Percentiles rank a stretch among this genome's conserved stretches.
Conservation (phyloP, 2,329 filamentous ascomycete species). For the Colletotrichum salicis region DNA sequence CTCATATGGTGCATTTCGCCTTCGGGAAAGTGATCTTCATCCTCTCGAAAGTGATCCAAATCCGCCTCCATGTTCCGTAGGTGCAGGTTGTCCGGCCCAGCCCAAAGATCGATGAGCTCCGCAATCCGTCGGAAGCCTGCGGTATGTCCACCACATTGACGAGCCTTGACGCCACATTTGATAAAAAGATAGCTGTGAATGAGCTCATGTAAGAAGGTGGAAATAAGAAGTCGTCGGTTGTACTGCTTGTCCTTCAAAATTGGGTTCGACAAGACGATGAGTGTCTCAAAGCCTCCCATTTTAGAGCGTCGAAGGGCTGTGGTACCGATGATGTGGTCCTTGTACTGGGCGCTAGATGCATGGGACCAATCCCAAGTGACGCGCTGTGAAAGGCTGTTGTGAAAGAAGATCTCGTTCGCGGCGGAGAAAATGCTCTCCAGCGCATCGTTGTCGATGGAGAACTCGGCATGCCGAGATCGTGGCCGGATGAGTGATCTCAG, state of each 20-base stretch:
- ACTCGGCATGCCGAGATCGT: constrained; percentile 56
- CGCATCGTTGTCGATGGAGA: constrained; percentile 66
- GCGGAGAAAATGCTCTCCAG: constrained; percentile 69
- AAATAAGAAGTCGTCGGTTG: constrained; percentile 70
- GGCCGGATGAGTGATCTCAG: constrained; percentile 67
- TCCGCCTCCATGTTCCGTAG: constrained; percentile 72
- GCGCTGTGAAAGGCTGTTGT: constrained; percentile 63
- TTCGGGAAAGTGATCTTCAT: constrained; percentile 35
- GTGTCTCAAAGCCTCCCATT: constrained; percentile 67
- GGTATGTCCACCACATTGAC: constrained; percentile 68
- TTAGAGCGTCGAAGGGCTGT: constrained; percentile 66
- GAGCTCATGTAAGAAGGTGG: constrained; percentile 73
- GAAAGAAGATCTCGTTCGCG: constrained; percentile 72
- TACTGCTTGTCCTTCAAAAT: constrained; percentile 67
- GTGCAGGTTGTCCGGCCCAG: constrained; percentile 63
- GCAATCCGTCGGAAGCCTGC: constrained; percentile 69
- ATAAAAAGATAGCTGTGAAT: constrained; percentile 76
- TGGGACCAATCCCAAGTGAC: constrained; percentile 73
- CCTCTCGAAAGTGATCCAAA: constrained; percentile 61
- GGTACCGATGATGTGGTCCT: constrained; percentile 68
- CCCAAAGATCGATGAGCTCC: constrained; percentile 69
- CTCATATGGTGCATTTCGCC: constrained; percentile 28
- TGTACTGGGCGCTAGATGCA: constrained; percentile 59
- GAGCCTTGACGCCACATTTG: constrained; percentile 67
- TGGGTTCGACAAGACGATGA: constrained; percentile 69